Percentiles rank a stretch among this genome's conserved stretches.
phyloP scores from a whole-genome alignment of 768 basidiomycete species.

The Gymnopilus dilepis region DNA sequence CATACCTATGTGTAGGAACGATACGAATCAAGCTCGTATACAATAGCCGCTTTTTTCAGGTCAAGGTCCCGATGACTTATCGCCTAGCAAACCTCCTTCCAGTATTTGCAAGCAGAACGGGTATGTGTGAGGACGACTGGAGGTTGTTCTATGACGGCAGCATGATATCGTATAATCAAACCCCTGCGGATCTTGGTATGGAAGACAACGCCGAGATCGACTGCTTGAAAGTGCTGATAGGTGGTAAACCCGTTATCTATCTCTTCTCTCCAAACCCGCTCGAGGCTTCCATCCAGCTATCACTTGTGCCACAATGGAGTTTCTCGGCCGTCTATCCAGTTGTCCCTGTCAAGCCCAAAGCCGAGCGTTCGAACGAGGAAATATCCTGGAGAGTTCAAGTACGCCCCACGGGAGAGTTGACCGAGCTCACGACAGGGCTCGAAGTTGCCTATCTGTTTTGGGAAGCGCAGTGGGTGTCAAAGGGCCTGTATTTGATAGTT shows the following conservation, averaged over 20 bases:
- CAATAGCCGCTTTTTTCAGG: no score
- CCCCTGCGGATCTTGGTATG: background rate
- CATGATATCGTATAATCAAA: background rate
- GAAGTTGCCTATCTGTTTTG: slow-evolving; percentile 45
- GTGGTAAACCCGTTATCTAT: slow-evolving; percentile 42
- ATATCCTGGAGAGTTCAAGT: slow-evolving; percentile 42
- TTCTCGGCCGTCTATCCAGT: slow-evolving; percentile 43
- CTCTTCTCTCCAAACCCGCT: slow-evolving; percentile 35
- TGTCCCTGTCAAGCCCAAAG: slow-evolving; percentile 26
- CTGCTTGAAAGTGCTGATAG: background rate
- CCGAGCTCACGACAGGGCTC: slow-evolving; percentile 31
- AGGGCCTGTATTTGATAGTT: background rate
- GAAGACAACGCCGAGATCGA: background rate
- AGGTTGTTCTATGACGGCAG: background rate
- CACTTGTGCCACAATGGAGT: slow-evolving; percentile 36
- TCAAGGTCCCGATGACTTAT: background rate
- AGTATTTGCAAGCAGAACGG: background rate
- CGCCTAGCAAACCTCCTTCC: background rate
- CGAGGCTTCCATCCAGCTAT: slow-evolving; percentile 34
- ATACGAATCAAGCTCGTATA: no score
- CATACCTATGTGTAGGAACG: no score
- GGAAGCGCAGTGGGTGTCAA: slow-evolving; percentile 11
- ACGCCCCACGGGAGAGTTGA: slow-evolving; percentile 33
- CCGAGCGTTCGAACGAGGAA: slow-evolving; percentile 20
- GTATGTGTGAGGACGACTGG: background rate